These are phyloP conservation scores for Candida piceae DNA, from an alignment of 805 yeast species.

Conservation along the genomic window DNA sequence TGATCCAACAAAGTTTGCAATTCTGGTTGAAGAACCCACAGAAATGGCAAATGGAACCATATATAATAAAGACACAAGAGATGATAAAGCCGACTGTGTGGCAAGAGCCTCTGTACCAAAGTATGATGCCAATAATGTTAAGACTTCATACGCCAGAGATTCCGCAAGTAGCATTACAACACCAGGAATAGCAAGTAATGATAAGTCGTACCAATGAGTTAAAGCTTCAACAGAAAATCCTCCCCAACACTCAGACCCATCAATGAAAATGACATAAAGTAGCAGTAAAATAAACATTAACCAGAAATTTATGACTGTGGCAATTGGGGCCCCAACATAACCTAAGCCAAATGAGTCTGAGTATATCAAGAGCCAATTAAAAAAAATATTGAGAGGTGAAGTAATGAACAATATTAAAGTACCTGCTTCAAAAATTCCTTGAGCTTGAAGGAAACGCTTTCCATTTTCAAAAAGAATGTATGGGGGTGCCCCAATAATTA, in stretches of 20 bases:
- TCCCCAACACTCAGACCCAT: constrained; percentile 68
- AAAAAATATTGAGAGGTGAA: constrained; percentile 64
- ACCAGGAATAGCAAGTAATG: constrained; percentile 47
- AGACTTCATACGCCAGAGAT: constrained; percentile 52
- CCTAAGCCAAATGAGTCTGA: constrained; percentile 53
- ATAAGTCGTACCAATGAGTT: constrained; percentile 35
- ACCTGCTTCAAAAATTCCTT: constrained; percentile 76
- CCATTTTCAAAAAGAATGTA: constrained; percentile 66
- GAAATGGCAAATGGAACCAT: constrained; percentile 56
- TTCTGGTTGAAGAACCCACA: constrained; percentile 50
- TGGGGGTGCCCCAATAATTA: constrained; percentile 68
- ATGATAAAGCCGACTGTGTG: constrained; percentile 51
- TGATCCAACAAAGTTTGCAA: constrained; percentile 50
- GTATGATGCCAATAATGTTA: constrained; percentile 47
- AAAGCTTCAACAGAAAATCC: constrained; percentile 41
- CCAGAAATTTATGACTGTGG: constrained; percentile 69
- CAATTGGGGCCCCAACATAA: constrained; percentile 69
- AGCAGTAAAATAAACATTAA: constrained; percentile 55
- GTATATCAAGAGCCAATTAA: constrained; percentile 68
- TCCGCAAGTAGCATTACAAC: constrained; percentile 52
- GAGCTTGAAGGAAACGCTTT: constrained; percentile 70
- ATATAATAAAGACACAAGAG: constrained; percentile 46
- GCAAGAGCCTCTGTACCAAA: constrained; percentile 52
- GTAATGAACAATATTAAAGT: constrained; percentile 61
- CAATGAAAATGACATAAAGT: constrained; percentile 50